Conservation (phyloP, 2,329 filamentous ascomycete genomes). For the Apiospora saccharicola region DNA sequence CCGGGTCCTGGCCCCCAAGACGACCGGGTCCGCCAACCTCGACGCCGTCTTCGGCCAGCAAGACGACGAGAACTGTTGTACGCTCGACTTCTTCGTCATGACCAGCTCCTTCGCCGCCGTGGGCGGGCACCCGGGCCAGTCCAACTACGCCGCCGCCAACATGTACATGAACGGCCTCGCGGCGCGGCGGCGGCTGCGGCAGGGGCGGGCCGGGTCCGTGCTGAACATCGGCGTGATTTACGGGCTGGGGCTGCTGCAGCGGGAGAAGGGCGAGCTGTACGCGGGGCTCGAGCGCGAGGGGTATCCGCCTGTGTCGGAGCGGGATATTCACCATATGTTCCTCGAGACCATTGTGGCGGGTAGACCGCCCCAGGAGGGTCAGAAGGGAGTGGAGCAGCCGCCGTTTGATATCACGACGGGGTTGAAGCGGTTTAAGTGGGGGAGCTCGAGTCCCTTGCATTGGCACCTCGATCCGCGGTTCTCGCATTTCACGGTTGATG, state of each 20-base stretch:
- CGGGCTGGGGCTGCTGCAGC: slow-evolving; percentile 52
- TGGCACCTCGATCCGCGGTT: slow-evolving; percentile 56
- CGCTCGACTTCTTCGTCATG: slow-evolving; percentile 55
- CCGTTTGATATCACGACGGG: slow-evolving; percentile 50
- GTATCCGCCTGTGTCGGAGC: slow-evolving; percentile 57
- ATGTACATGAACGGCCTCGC: slow-evolving; percentile 57
- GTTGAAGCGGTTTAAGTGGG: slow-evolving; percentile 46
- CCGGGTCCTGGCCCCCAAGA: slow-evolving; percentile 50
- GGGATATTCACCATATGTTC: slow-evolving; percentile 59
- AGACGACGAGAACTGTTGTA: no score
- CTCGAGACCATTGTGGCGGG: slow-evolving; percentile 57
- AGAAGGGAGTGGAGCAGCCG: background rate
- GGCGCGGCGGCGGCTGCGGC: slow-evolving; percentile 42
- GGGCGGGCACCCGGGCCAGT: slow-evolving; percentile 52
- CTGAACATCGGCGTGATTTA: slow-evolving; percentile 56
- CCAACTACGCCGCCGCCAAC: slow-evolving; percentile 55
- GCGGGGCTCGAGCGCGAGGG: slow-evolving; percentile 51
- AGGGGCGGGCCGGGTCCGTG: slow-evolving; percentile 46
- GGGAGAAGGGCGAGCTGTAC: slow-evolving; percentile 50
- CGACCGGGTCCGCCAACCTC: slow-evolving; percentile 48
- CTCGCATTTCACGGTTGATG: slow-evolving; percentile 45
- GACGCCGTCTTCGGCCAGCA: slow-evolving; percentile 43
- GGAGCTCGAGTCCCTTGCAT: slow-evolving; percentile 42
- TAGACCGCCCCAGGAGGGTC: slow-evolving; percentile 34
- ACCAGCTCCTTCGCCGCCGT: slow-evolving; percentile 54